phyloP scores from a whole-genome alignment of 176 grass and related monocot species.

The Oryza nivara region DNA sequence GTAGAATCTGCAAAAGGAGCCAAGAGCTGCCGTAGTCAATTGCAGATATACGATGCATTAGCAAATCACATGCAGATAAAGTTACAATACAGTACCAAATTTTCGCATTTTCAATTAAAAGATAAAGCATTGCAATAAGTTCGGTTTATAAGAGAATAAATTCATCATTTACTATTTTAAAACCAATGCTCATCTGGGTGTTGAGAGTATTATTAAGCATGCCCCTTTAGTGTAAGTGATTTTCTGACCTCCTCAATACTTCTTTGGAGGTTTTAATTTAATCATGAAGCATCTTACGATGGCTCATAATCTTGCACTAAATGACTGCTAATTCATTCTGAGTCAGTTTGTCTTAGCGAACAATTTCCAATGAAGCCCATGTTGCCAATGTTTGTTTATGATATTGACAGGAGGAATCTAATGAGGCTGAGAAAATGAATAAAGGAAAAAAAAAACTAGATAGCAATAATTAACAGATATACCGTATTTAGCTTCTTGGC shows the following conservation, averaged over 20 bases:
- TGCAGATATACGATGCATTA: constrained; percentile 36
- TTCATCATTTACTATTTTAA: not conserved
- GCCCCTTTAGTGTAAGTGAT: not conserved
- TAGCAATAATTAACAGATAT: constrained; percentile 20
- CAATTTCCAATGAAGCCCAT: constrained; percentile 1
- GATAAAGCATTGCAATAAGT: not conserved
- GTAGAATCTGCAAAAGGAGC: constrained; percentile 74
- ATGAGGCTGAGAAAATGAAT: constrained; percentile 5
- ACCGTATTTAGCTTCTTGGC: constrained; percentile 97
- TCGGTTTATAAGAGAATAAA: not conserved
- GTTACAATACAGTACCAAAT: not conserved
- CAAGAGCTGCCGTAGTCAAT: constrained; percentile 1
- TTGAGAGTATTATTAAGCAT: constrained; percentile 10
- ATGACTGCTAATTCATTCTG: constrained; percentile 13
- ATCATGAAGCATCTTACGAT: constrained; percentile 3
- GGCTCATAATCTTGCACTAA: constrained; percentile 13
- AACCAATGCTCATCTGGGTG: not conserved
- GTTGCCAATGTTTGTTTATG: constrained; percentile 2
- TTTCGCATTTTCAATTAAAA: not conserved
- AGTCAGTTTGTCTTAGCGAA: not conserved
- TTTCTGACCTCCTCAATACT: not conserved
- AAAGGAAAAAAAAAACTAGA: constrained; percentile 15
- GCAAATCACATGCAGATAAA: constrained; percentile 19
- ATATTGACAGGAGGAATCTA: constrained; percentile 29
- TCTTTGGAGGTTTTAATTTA: constrained; percentile 18